Percentiles rank a stretch among this genome's conserved stretches.
These are phyloP conservation scores for Candida chauliodis DNA, from an alignment of 805 yeast species.

Conservation along the genomic window DNA sequence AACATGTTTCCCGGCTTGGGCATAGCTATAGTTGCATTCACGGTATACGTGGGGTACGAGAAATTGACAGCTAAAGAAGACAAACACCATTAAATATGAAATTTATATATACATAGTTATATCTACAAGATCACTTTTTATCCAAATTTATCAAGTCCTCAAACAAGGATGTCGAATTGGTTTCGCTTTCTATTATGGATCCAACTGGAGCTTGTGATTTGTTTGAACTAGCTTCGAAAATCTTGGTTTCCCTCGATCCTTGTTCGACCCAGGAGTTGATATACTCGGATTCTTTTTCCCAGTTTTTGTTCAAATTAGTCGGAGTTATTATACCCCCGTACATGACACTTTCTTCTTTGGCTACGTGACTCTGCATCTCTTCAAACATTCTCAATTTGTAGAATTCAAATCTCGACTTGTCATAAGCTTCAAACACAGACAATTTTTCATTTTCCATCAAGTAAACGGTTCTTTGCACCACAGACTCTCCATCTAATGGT, in stretches of 20 bases:
- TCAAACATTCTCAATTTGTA: slow-evolving; percentile 81
- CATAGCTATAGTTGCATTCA: slow-evolving; percentile 72
- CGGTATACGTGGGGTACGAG: slow-evolving; percentile 61
- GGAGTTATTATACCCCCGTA: slow-evolving; percentile 72
- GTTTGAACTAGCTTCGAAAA: slow-evolving; percentile 44
- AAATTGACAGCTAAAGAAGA: slow-evolving; percentile 41
- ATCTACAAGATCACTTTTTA: slow-evolving; percentile 6
- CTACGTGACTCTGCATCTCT: slow-evolving; percentile 69
- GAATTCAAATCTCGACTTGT: slow-evolving; percentile 82
- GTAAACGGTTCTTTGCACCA: slow-evolving; percentile 44
- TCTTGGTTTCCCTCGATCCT: slow-evolving; percentile 48
- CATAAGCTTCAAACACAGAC: slow-evolving; percentile 65
- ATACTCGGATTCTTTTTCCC: slow-evolving; percentile 65
- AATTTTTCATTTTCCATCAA: slow-evolving; percentile 23
- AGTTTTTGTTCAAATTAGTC: slow-evolving; percentile 62
- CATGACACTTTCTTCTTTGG: slow-evolving; percentile 82
- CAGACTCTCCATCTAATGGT: slow-evolving; percentile 80
- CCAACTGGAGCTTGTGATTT: slow-evolving; percentile 20
- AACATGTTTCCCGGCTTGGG: slow-evolving; percentile 80
- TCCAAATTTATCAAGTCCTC: slow-evolving; percentile 12
- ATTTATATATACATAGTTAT: background rate
- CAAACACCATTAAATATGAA: slow-evolving; percentile 26
- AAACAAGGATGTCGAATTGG: slow-evolving; percentile 14
- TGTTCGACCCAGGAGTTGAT: slow-evolving; percentile 59
- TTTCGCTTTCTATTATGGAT: slow-evolving; percentile 16